Conservation (phyloP, 192 early-diverging fungal genomes). For the Dispira simplex region DNA sequence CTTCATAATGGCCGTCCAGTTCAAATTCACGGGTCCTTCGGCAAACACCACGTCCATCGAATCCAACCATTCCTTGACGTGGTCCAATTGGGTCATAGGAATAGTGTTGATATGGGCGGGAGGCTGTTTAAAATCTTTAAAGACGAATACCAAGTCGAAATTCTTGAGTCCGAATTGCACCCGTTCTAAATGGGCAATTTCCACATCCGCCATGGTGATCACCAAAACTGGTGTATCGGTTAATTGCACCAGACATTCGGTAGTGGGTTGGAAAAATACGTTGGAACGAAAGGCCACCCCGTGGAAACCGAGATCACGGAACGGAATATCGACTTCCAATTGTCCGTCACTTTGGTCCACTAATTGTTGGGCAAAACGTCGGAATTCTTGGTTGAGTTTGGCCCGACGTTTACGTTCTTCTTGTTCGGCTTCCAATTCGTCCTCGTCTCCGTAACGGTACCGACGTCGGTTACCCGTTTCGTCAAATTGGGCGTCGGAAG, state of each 20-base stretch:
- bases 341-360: constrained; percentile 62
- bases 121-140: constrained; percentile 79
- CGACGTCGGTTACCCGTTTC: constrained; percentile 91
- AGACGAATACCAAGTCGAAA: constrained; percentile 97
- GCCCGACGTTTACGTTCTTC: constrained; percentile 79
- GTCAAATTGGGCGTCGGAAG: constrained; percentile 86
- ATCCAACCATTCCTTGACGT: constrained; percentile 92
- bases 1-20: constrained; percentile 98
- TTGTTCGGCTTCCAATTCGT: constrained; percentile 91
- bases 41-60: constrained; percentile 83
- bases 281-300: constrained; percentile 89
- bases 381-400: constrained; percentile 85
- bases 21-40: constrained; percentile 87
- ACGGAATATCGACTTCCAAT: constrained; percentile 84
- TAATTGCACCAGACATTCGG: constrained; percentile 90
- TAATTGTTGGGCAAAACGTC: constrained; percentile 82
- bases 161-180: constrained; percentile 95
- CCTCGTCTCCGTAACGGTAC: constrained; percentile 92
- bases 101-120: constrained; percentile 96
- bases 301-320: constrained; percentile 83
- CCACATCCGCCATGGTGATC: constrained; percentile 80
- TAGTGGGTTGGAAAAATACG: constrained; percentile 88
- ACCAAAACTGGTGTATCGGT: constrained; percentile 88
- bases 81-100: constrained; percentile 77
- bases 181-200: constrained; percentile 92